Base-by-base conservation (phyloP, 1,284 basidiomycete genomes). In the Rhodotorula sp. region DNA sequence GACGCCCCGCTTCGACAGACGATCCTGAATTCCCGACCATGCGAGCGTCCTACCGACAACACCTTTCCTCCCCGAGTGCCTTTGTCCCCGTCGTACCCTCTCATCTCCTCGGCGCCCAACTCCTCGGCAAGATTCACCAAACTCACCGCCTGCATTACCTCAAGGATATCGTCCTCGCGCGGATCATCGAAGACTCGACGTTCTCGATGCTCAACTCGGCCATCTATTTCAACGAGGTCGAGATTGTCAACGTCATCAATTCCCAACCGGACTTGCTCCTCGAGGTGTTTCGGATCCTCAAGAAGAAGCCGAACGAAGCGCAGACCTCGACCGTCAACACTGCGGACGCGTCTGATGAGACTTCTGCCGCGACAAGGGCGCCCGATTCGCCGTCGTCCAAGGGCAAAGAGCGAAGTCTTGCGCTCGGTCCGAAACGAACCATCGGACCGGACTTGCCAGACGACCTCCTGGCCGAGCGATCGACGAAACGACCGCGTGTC, bases 161-260 rank as follows among this genome's bases (percentile, higher is more conserved):
- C 75, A 98, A 97, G 81, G 95, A 99, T 80, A 95, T 99, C 69
- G 93, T 99, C 50, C 89, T 99, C 48, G 93, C 94, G 0, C 88
- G 95, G 12, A 88, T 91, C 3, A 86, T 98, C 59, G 95, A 99
- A 79, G 95, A 99, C 80, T 91, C 93, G 1, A 97, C 94, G 0
- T 97, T 97, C 84, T 94, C 94, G 78, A 93, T 97, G 77, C 87
- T 99, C 78, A 97, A 94, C 82, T 93, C 93, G 23, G 92, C 93
- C 82, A 93, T 99, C 80, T 95, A 98, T 80, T 99, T 95, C 86
- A 97, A 98, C 83, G 95, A 99, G 82, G 94, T 95, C 78, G 95
- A 99, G 82, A 98, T 99, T 79, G 93, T 98, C 79, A 88, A 86
- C 66, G 90, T 95, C 80, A 87, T 97, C 60, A 90, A 94, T 79